phyloP scores from a whole-genome alignment of 129 eudicot species.

The Saussurea involucrata region DNA sequence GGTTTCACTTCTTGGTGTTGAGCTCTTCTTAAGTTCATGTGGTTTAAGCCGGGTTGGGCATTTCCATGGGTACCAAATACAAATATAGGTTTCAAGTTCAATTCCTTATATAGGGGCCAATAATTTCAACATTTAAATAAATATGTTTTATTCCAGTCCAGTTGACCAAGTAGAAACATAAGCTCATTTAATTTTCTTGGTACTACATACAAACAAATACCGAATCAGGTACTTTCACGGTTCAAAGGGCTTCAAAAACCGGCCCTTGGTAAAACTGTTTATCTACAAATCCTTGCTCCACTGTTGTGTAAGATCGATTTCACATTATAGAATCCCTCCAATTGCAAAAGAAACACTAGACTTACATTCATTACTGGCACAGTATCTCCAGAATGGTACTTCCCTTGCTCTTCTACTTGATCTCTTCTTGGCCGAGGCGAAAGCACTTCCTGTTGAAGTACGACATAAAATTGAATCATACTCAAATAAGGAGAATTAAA shows the following conservation, averaged over 20 bases:
- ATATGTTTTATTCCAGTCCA: not conserved
- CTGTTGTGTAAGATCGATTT: not conserved
- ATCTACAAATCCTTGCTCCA: not conserved
- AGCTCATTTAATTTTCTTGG: not conserved
- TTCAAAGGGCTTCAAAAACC: not conserved
- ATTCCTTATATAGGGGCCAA: not conserved
- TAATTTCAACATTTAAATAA: not conserved
- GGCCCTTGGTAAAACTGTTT: not conserved
- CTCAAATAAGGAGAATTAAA: not conserved
- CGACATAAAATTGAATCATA: not conserved
- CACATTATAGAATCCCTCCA: not conserved
- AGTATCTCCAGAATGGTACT: slow-evolving; percentile 27
- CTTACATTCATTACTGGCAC: slow-evolving; percentile 30
- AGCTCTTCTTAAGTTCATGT: not conserved
- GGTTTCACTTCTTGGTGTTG: too few relatives aligned
- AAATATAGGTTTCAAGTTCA: not conserved
- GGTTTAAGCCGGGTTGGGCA: not conserved
- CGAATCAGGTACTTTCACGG: not conserved
- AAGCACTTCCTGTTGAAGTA: slow-evolving; percentile 33
- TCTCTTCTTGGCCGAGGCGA: too few relatives aligned
- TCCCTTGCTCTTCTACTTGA: too few relatives aligned
- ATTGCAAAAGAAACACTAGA: slow-evolving; percentile 26
- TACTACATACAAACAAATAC: too few relatives aligned
- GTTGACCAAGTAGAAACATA: not conserved
- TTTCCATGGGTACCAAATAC: too few relatives aligned